Evolutionary conservation across 805 yeast genomes (phyloP).

Genomic region (Candida golubevii): DNA sequence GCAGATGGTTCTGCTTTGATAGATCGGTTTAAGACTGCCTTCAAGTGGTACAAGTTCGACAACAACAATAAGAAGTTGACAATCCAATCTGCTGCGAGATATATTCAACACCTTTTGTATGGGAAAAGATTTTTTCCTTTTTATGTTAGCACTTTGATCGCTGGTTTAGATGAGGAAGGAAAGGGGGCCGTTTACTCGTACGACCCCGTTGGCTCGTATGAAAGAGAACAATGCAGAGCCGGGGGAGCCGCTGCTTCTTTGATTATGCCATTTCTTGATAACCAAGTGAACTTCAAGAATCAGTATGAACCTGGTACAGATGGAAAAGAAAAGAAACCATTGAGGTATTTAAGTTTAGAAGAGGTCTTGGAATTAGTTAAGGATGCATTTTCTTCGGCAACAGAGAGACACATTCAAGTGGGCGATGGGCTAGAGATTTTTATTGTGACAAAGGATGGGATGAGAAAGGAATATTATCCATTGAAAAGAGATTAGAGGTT

Average conservation of each 20-base stretch:
- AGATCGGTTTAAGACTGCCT: constrained; percentile 61
- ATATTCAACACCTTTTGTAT: constrained; percentile 83
- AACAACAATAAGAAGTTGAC: constrained; percentile 66
- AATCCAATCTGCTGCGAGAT: constrained; percentile 77
- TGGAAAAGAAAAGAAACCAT: constrained; percentile 58
- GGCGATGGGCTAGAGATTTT: constrained; percentile 94
- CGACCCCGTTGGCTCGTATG: constrained; percentile 97
- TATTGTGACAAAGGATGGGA: constrained; percentile 91
- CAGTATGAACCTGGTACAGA: constrained; percentile 78
- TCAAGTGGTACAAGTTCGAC: constrained; percentile 91
- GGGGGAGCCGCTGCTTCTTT: constrained; percentile 96
- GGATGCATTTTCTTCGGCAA: constrained; percentile 94
- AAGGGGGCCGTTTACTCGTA: constrained; percentile 93
- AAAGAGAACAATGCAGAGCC: constrained; percentile 95
- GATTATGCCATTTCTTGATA: constrained; percentile 96
- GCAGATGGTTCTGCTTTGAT: constrained; percentile 91
- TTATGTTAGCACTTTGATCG: constrained; percentile 90
- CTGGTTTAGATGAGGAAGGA: constrained; percentile 89
- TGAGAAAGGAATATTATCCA: constrained; percentile 75
- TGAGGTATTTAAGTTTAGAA: constrained; percentile 66
- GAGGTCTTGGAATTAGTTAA: constrained; percentile 84
- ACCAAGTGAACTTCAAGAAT: constrained; percentile 94
- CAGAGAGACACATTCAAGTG: constrained; percentile 97
- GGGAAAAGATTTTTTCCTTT: constrained; percentile 95
- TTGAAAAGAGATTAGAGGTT: constrained; percentile 71